Evolutionary conservation across 805 yeast species (phyloP), one percentile per base, ranked within the genome.

Genomic region (Grigorovia jiainica): DNA sequence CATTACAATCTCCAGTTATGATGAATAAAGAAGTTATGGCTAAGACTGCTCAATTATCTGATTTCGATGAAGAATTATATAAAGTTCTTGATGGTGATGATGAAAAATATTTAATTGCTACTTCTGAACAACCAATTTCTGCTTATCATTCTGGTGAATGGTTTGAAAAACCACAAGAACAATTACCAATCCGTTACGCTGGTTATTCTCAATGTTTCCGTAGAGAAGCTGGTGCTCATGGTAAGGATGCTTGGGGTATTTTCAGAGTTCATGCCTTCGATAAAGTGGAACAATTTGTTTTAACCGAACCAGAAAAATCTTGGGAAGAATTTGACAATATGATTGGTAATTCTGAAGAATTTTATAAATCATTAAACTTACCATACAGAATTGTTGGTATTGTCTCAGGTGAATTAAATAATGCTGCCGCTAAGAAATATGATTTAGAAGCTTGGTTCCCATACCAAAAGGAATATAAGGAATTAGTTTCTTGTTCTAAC

Each of bases 401-500:
- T 66, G 98, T 92, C 48, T 87, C 96, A 46, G 98, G 97, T 57
- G 98, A 90, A 72, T 79, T 92, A 64, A 92, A 92, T 76, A 92
- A 92, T 57, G 97, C 98, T 41, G 98, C 98, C 48, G 97, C 98
- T 52, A 92, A 92, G 75, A 92, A 92, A 68, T 92, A 82, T 72
- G 98, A 92, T 72, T 76, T 92, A 62, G 98, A 92, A 74, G 98
- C 98, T 40, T 92, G 98, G 98, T 92, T 92, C 94, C 98, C 98
- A 62, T 92, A 75, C 85, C 98, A 92, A 75, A 76, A 87, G 66
- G 98, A 92, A 70, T 92, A 85, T 73, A 92, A 92, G 71, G 98
- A 92, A 72, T 79, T 92, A 58, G 98, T 92, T 43, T 87, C 96
- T 16, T 90, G 97, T 73, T 90, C 97, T 45, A 92, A 92, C 77